Conservation (phyloP, 192 early-diverging fungal species). For the Coemansia sp. region DNA sequence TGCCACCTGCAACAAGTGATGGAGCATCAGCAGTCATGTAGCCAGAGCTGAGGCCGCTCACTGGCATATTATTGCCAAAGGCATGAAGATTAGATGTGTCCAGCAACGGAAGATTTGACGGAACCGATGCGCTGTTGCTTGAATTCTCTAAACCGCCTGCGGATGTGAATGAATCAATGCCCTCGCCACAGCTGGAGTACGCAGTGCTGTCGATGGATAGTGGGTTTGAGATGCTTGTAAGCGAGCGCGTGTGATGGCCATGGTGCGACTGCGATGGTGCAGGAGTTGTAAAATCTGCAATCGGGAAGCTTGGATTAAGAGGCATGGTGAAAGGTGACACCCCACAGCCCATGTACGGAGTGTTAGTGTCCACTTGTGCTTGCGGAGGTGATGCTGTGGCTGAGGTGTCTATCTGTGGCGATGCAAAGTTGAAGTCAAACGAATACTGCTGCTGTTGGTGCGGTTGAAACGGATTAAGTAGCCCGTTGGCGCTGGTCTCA, state of each 20-base stretch:
- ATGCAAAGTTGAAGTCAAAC: constrained; percentile 44
- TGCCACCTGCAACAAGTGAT: constrained; percentile 3
- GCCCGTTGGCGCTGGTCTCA: background rate
- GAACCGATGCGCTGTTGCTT: constrained; percentile 1
- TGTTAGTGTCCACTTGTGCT: constrained; percentile 9
- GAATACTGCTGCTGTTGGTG: constrained; percentile 13
- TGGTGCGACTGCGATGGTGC: background rate
- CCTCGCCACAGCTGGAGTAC: constrained; percentile 20
- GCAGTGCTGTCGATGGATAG: constrained; percentile 22
- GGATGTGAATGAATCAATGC: constrained; percentile 20
- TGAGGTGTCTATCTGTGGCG: constrained; percentile 14
- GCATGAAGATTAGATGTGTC: constrained; percentile 31
- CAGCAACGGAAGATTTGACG: constrained; percentile 30
- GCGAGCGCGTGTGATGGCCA: constrained; percentile 30
- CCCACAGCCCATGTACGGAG: constrained; percentile 17
- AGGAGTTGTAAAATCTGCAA: constrained; percentile 33
- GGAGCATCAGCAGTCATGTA: constrained; percentile 26
- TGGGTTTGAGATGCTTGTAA: constrained; percentile 30
- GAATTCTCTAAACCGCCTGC: constrained; percentile 20
- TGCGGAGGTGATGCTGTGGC: constrained; percentile 1
- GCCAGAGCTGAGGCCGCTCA: constrained; percentile 27
- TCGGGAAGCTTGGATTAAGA: constrained; percentile 51
- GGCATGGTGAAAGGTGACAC: constrained; percentile 41
- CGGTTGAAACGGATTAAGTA: constrained; percentile 3
- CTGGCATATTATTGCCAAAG: constrained; percentile 27